Evolutionary conservation across 768 basidiomycete genomes (phyloP), one percentile per base, ranked within the genome.

Genomic region (Amanita muscaria): DNA sequence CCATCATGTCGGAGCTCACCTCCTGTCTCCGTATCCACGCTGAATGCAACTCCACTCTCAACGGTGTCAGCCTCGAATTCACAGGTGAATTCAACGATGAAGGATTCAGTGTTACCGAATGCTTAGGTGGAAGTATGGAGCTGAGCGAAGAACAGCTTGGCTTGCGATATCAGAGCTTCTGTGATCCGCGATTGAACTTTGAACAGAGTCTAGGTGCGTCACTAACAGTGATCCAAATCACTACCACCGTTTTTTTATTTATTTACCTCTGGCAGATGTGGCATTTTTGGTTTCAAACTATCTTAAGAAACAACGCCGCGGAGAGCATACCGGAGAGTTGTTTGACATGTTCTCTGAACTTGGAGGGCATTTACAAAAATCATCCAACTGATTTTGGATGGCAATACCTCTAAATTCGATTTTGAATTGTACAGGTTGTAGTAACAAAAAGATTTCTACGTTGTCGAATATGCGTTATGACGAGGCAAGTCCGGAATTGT

Each of bases 71-170:
- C 56, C 75, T 96, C 16, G 92, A 94, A 61, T 82, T 96, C 60
- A 93, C 94, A 2, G 89, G 92, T 15, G 89, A 94, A 61, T 68
- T 94, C 41, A 84, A 85, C 49, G 81, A 88, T 9, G 83, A 96
- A 46, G 91, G 94, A 5, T 89, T 84, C 63, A 87, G 87, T 50
- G 96, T 99, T 33, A 99, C 96, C 0, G 96, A 98, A 61, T 97
- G 93, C 57, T 69, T 93, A 8, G 96, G 96, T 4, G 96, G 94
- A 1, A 94, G 89, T 52, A 98, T 97, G 93, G 84, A 88, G 57
- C 67, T 97, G 29, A 76, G 72, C 36, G 94, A 97, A 59, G 86
- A 92, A 51, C 73, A 96, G 60, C 72, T 99, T 12, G 83, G 78
- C n/a, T 65, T 93, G 60, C 72, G 93, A 52, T 99, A 98, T 60